phyloP scores from a whole-genome alignment of 805 yeast species.

The Yamadazyma nakazawae region DNA sequence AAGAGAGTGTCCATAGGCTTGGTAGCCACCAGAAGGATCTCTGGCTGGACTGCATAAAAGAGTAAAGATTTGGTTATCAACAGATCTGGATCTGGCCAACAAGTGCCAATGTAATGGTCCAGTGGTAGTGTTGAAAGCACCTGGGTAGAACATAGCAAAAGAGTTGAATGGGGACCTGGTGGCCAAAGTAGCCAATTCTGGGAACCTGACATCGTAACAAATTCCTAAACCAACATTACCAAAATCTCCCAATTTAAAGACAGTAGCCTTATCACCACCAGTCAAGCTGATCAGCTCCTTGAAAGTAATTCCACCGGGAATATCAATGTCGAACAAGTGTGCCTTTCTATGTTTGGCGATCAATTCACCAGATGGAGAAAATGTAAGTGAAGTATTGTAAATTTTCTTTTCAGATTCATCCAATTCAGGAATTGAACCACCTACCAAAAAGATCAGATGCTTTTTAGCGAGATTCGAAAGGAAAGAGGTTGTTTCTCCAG shows the following conservation, averaged over 20 bases:
- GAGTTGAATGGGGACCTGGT: constrained; percentile 56
- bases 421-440: constrained; percentile 90
- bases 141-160: constrained; percentile 77
- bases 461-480: constrained; percentile 65
- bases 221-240: constrained; percentile 83
- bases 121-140: constrained; percentile 80
- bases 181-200: constrained; percentile 71
- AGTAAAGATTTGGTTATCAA: constrained; percentile 71
- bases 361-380: constrained; percentile 66
- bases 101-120: constrained; percentile 85
- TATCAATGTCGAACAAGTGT: constrained; percentile 88
- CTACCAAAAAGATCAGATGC: constrained; percentile 63
- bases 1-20: constrained; percentile 45
- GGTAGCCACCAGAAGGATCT: constrained; percentile 50
- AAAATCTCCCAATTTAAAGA: constrained; percentile 58
- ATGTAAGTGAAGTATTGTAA: constrained; percentile 75
- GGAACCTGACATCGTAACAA: constrained; percentile 79
- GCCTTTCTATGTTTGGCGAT: constrained; percentile 86
- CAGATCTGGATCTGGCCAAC: constrained; percentile 68
- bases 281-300: constrained; percentile 73
- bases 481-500: constrained; percentile 63
- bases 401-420: constrained; percentile 51
- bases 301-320: constrained; percentile 87
- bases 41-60: constrained; percentile 88
- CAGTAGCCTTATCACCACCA: constrained; percentile 81